Evolutionary conservation across 2,329 filamentous ascomycete genomes (phyloP).

Genomic region (Colletotrichum tanaceti): DNA sequence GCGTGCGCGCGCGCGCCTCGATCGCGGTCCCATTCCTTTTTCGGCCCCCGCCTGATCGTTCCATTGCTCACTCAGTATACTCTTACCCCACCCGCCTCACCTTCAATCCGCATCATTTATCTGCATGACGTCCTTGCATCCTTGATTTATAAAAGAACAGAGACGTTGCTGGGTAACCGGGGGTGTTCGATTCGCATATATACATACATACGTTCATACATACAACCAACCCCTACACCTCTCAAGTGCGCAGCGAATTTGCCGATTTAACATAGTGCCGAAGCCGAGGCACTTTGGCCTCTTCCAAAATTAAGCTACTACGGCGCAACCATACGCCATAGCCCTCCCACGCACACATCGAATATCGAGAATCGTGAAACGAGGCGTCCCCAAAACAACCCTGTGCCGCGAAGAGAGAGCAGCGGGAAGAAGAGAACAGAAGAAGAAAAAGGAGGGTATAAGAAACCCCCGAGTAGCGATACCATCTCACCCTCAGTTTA

Average conservation of each 20-base stretch:
- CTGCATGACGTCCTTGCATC: constrained; percentile 33
- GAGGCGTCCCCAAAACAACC: constrained; percentile 12
- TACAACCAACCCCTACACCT: constrained; percentile 27
- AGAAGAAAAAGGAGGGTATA: constrained; percentile 15
- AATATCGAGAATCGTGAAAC: constrained; percentile 27
- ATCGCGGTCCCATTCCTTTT: neutral
- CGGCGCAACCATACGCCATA: constrained; percentile 2
- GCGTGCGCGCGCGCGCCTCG: neutral
- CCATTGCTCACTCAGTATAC: neutral
- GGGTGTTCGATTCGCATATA: constrained; percentile 12
- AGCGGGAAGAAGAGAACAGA: neutral
- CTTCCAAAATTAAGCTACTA: constrained; percentile 7
- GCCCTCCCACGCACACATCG: neutral
- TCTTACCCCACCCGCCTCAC: neutral
- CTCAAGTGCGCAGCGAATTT: constrained; percentile 6
- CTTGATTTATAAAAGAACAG: constrained; percentile 37
- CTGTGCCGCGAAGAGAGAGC: too few species aligned
- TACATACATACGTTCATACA: neutral
- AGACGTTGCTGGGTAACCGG: constrained; percentile 39
- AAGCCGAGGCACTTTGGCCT: neutral
- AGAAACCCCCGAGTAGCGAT: constrained; percentile 9
- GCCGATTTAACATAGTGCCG: neutral
- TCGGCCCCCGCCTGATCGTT: neutral
- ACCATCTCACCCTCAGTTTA: constrained; percentile 6
- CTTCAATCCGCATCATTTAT: constrained; percentile 7